Evolutionary conservation across 495 filamentous ascomycete species (phyloP).

Genomic region (Elasticomyces elasticus): DNA sequence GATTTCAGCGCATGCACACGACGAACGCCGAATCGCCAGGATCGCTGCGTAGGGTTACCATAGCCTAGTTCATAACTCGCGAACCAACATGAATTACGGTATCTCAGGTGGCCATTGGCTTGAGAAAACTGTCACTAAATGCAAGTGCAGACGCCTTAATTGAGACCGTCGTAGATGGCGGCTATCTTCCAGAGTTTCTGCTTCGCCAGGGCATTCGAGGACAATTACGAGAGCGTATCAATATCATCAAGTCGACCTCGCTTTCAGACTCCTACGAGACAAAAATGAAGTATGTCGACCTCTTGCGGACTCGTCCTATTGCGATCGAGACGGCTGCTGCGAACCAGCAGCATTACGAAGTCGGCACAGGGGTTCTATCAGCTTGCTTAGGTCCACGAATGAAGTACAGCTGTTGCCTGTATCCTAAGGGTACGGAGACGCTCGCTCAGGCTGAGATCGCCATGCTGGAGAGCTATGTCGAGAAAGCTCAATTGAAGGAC

Average conservation of each 20-base stretch:
- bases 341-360: conserved; percentile 60
- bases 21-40: neutral
- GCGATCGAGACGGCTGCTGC: conserved; percentile 52
- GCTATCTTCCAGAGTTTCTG: conserved; percentile 11
- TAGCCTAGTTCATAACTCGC: no score
- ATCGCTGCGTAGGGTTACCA: neutral
- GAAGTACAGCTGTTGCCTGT: conserved; percentile 55
- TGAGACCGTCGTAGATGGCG: conserved; percentile 12
- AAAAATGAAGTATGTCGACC: conserved; percentile 50
- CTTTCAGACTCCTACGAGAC: conserved; percentile 37
- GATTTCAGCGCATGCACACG: no score
- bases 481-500: conserved; percentile 44
- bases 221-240: conserved; percentile 44
- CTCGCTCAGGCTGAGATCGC: conserved; percentile 52
- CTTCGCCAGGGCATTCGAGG: conserved; percentile 47
- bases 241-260: conserved; percentile 37
- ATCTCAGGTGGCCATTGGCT: neutral
- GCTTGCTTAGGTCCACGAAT: conserved; percentile 51
- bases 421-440: conserved; percentile 45
- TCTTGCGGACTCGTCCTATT: conserved; percentile 45
- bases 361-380: conserved; percentile 47
- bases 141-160: conserved; percentile 1
- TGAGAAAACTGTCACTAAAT: neutral
- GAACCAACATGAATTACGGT: conserved; percentile 6
- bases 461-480: conserved; percentile 52